phyloP scores from a whole-genome alignment of 257 asterid genomes.

The Solanum chaucha region DNA sequence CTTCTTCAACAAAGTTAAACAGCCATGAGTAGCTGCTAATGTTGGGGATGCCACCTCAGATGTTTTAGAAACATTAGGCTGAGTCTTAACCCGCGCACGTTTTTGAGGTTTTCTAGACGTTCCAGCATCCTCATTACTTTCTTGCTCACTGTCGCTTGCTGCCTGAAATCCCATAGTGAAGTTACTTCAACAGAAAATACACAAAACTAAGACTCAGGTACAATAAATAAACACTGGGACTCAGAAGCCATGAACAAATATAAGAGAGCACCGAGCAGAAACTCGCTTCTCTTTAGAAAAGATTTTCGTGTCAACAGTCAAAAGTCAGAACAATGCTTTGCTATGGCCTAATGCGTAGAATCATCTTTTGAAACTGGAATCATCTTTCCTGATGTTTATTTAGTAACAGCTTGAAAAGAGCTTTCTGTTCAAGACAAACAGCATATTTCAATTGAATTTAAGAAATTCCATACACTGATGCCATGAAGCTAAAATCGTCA shows the following conservation, averaged over 20 bases:
- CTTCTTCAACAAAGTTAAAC: slow-evolving; percentile 59
- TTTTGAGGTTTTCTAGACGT: slow-evolving; percentile 66
- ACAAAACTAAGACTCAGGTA: background rate
- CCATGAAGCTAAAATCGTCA: background rate
- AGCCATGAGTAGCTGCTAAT: slow-evolving; percentile 37
- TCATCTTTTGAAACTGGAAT: background rate
- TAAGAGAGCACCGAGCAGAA: background rate
- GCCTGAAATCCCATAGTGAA: slow-evolving; percentile 44
- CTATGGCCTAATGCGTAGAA: background rate
- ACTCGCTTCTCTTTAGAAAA: background rate
- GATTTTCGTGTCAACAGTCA: background rate
- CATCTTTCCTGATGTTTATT: background rate
- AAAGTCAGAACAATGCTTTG: background rate
- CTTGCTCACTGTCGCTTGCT: slow-evolving; percentile 81
- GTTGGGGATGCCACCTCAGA: slow-evolving; percentile 36
- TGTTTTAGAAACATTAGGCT: slow-evolving; percentile 40
- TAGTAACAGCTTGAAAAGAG: background rate
- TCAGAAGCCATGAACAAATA: background rate
- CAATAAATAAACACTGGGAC: background rate
- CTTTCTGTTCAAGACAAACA: background rate
- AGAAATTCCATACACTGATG: background rate
- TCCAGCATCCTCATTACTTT: slow-evolving; percentile 72
- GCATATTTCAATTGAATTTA: background rate
- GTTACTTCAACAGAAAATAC: background rate
- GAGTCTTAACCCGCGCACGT: slow-evolving; percentile 61